phyloP scores from a whole-genome alignment of 2,329 filamentous ascomycete species.

The Trichocomaceae sp. region DNA sequence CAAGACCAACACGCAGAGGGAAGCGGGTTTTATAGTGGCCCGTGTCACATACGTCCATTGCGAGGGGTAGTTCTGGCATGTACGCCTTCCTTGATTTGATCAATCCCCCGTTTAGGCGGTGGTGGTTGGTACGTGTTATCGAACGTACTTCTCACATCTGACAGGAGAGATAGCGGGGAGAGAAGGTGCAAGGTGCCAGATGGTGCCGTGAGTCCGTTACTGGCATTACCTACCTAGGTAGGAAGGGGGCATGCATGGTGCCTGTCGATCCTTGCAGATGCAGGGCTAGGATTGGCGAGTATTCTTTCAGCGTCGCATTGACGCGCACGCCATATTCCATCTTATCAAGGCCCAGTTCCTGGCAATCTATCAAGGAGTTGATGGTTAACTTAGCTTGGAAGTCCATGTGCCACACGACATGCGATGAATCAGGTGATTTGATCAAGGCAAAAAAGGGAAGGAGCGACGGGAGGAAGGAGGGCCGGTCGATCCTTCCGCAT shows the following conservation, averaged over 20 bases:
- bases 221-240: no score
- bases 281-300: slow-evolving; percentile 6
- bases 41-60: background rate
- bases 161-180: background rate
- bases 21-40: background rate
- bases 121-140: no score
- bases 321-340: background rate
- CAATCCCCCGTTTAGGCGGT: background rate
- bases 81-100: background rate
- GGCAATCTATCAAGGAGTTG: background rate
- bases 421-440: background rate
- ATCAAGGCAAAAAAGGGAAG: background rate
- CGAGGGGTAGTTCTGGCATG: background rate
- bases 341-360: background rate
- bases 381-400: background rate
- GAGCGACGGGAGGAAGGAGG: background rate
- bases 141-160: background rate
- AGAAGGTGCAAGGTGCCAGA: background rate
- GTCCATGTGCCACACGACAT: background rate
- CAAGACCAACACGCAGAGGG: background rate
- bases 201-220: background rate
- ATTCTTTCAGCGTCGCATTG: slow-evolving; percentile 9
- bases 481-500: background rate
- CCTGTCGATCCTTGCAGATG: slow-evolving; percentile 14
- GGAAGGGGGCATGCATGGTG: slow-evolving; percentile 3